Base-by-base conservation (phyloP, 306 rosid genomes). In the Senna siamea region DNA sequence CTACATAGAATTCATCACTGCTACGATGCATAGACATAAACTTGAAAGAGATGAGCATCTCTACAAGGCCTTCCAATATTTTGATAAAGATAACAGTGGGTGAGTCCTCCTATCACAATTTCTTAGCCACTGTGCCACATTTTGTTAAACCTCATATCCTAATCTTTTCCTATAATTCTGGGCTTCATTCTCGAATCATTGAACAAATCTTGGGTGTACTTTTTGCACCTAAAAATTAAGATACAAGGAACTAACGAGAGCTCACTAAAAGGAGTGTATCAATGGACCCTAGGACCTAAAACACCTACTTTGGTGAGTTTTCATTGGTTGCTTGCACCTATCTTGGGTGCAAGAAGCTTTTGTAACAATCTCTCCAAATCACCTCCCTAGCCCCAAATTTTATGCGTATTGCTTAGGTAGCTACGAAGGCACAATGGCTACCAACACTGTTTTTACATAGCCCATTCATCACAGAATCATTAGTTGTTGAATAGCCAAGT, bases 11-110 rank as follows among this genome's bases (percentile, higher is more conserved):
- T 93, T 93, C 79, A 86, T 93, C 60, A 90, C 96, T 52, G 98
- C 97, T 28, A 93, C 98, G 14, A 93, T 90, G 97, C 98, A 93
- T 74, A 83, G 96, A 83, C 90, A 90, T 87, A 89, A 78, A 76
- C 82, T 89, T 71, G 96, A 90, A 78, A 90, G 83, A 83, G 98
- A 90, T 19, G 96, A 90, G 70, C 93, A 93, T 71, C 90, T 93
- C 79, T 83, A 2, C 83, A 90, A 86, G 65, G 98, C 97, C 56
- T 90, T 93, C 69, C 97, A 85, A 70, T 90, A 87, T 86, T 93
- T 93, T 62, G 98, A 93, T 76, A 85, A 78, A 75, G 97, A 93
- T 71, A 93, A 59, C 35, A 93, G 97, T 4, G 97, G 97, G 98
- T 90, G 53, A 72, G 95, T 79, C 61, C 57, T 76, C 76, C 62